Evolutionary conservation across 1,284 basidiomycete species (phyloP).

Genomic region (Boletus semigastroideus): DNA sequence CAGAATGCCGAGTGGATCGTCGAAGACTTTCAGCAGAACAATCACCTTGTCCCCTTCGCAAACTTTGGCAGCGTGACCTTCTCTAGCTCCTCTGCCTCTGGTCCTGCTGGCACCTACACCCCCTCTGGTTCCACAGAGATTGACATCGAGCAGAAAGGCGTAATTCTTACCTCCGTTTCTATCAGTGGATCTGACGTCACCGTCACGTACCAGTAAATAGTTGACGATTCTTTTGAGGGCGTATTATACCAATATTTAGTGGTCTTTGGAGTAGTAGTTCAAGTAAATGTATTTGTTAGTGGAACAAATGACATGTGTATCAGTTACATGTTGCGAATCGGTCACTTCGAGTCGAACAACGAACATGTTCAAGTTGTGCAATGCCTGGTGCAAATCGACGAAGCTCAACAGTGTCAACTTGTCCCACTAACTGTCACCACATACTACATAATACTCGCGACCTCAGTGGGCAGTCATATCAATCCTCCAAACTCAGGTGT

Average conservation of each 20-base stretch:
- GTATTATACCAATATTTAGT: not conserved
- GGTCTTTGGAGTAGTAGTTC: not conserved
- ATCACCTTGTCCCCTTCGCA: not conserved
- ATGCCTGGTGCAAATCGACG: too few species aligned
- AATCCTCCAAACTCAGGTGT: too few species aligned
- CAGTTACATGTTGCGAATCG: too few species aligned
- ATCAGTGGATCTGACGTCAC: not conserved
- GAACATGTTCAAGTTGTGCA: too few species aligned
- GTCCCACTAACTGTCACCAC: too few species aligned
- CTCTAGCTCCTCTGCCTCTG: constrained; percentile 11
- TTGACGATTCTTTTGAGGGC: not conserved
- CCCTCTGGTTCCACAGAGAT: constrained; percentile 9
- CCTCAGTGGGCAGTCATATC: too few species aligned
- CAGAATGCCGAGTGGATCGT: constrained; percentile 24
- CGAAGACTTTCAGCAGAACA: constrained; percentile 14
- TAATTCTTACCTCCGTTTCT: constrained; percentile 9
- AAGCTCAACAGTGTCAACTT: too few species aligned
- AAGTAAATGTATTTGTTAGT: too few species aligned
- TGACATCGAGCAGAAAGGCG: constrained; percentile 11
- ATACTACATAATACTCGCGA: too few species aligned
- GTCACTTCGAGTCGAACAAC: too few species aligned
- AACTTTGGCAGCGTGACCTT: constrained; percentile 22
- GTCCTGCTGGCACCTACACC: constrained; percentile 5
- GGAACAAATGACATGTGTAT: too few species aligned
- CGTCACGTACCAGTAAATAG: constrained; percentile 1